Percentiles rank a stretch among this genome's conserved stretches.
These are phyloP conservation scores for Phytophthora idaei DNA, from an alignment of 352 stramenopile species.

Conservation along the genomic window DNA sequence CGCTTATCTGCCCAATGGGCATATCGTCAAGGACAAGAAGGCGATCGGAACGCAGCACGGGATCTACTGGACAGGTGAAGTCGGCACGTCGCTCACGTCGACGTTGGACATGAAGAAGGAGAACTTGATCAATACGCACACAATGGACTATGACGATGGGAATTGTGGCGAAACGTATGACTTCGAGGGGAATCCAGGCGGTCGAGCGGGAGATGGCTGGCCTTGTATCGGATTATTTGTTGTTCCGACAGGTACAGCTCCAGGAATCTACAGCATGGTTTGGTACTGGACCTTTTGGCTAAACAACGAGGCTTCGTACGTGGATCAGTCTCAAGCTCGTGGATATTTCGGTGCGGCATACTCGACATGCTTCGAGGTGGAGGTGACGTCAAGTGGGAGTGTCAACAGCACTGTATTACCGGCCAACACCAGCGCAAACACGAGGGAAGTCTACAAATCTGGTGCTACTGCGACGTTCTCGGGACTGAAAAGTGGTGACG, in stretches of 20 bases:
- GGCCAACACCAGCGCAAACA: neutral
- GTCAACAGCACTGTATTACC: neutral
- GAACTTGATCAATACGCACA: slow-evolving; percentile 52
- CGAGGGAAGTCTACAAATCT: neutral
- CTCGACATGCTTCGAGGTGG: slow-evolving; percentile 67
- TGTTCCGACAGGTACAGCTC: slow-evolving; percentile 33
- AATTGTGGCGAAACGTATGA: slow-evolving; percentile 67
- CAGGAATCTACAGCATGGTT: slow-evolving; percentile 60
- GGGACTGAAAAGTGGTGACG: neutral
- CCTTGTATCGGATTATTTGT: slow-evolving; percentile 63
- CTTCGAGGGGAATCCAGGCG: slow-evolving; percentile 42
- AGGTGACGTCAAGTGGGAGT: slow-evolving; percentile 33
- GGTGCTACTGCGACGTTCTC: neutral
- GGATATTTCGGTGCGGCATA: slow-evolving; percentile 75
- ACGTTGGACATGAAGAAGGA: slow-evolving; percentile 56
- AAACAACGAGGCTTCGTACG: slow-evolving; percentile 51
- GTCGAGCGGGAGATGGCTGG: slow-evolving; percentile 60
- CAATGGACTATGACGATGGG: slow-evolving; percentile 60
- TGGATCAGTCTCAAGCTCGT: slow-evolving; percentile 45
- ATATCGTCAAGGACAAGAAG: slow-evolving; percentile 77
- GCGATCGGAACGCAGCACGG: slow-evolving; percentile 59
- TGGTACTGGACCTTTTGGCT: slow-evolving; percentile 81
- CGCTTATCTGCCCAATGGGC: slow-evolving; percentile 61
- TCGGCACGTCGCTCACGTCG: slow-evolving; percentile 41
- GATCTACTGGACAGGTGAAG: slow-evolving; percentile 66